Base-by-base conservation (phyloP, 139 green algal genomes). In the Dunaliella sp. region DNA sequence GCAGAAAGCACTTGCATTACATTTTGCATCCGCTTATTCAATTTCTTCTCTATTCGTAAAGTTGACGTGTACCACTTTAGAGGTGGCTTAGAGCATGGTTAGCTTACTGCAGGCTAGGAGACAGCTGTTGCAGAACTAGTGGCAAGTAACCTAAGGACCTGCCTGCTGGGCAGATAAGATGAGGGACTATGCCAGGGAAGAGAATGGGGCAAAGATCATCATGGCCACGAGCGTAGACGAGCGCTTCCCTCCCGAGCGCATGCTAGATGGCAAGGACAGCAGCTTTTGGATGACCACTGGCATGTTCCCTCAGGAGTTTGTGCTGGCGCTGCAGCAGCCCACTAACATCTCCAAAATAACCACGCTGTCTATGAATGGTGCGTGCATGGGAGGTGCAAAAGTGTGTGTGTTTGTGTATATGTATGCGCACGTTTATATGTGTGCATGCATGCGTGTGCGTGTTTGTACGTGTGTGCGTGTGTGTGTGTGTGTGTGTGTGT, bases 211-310 rank as follows among this genome's bases (percentile, higher is more conserved):
- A 1, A 84, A 65, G 0, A 88, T 94, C 3, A 81, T 92, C n/a
- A 90, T 92, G 90, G 87, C 91, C 0, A 88, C 91, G 0, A 90
- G 90, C 78, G 32, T 81, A 7, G 91, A 94, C 65, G 90, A 92
- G 74, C 59, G 85, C 30, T 92, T 91, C 74, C 90, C 88, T 1
- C 90, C 91, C 21, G 90, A 94, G 86, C 88, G 91, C 86, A 89
- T 90, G 84, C 84, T 93, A 1, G 90, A 93, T 77, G 88, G 86
- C 31, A 90, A 90, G 32, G 90, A 93, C 72, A 83, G 38, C 83
- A 92, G 81, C 1, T 94, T 93, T 88, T 94, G 91, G 91, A 86
- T 93, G 26, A 93, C 91, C 1, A 93, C 90, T 0, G 91, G 91
- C 36, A 88, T 91, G 75, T 94, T 92, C 36, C 91, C 90, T 0